phyloP scores from a whole-genome alignment of 805 yeast genomes.

The Brettanomyces bruxellensis region DNA sequence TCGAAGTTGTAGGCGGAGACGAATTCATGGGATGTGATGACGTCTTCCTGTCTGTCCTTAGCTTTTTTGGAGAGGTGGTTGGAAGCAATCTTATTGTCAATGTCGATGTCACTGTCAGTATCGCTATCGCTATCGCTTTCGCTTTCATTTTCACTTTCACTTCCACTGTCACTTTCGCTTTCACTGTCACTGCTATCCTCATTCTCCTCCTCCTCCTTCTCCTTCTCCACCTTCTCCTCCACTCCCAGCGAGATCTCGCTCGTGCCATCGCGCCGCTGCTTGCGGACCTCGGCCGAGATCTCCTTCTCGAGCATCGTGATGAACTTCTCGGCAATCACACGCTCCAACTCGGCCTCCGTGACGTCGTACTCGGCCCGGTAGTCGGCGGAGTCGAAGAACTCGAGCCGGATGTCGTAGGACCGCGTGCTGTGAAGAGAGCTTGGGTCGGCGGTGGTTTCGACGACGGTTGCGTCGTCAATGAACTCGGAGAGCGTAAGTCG shows the following conservation, averaged over 20 bases:
- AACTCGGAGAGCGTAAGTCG: constrained; percentile 81
- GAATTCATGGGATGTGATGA: constrained; percentile 62
- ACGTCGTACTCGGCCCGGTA: constrained; percentile 87
- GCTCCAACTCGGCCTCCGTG: constrained; percentile 66
- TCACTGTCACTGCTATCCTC: constrained; percentile 69
- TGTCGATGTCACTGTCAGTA: constrained; percentile 22
- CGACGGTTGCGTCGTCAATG: constrained; percentile 73
- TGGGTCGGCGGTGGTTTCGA: constrained; percentile 73
- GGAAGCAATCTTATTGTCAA: no score
- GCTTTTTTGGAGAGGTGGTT: constrained; percentile 47
- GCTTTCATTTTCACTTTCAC: constrained; percentile 27
- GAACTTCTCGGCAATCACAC: constrained; percentile 56
- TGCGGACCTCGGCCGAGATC: constrained; percentile 72
- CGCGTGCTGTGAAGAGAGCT: constrained; percentile 42
- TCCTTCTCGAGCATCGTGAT: constrained; percentile 61
- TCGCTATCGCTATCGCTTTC: constrained; percentile 37
- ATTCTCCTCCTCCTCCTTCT: constrained; percentile 78
- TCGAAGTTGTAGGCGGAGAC: constrained; percentile 83
- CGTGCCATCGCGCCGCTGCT: constrained; percentile 37
- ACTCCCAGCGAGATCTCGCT: constrained; percentile 47
- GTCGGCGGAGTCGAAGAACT: constrained; percentile 67
- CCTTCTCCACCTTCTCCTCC: constrained; percentile 42
- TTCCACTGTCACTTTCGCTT: constrained; percentile 34
- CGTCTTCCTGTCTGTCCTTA: constrained; percentile 77
- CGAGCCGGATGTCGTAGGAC: constrained; percentile 64